A percentile compares a stretch with the other conserved stretches of the same genome.
Conservation (phyloP, 768 basidiomycete genomes). For the Hemileccinum impolitum region DNA sequence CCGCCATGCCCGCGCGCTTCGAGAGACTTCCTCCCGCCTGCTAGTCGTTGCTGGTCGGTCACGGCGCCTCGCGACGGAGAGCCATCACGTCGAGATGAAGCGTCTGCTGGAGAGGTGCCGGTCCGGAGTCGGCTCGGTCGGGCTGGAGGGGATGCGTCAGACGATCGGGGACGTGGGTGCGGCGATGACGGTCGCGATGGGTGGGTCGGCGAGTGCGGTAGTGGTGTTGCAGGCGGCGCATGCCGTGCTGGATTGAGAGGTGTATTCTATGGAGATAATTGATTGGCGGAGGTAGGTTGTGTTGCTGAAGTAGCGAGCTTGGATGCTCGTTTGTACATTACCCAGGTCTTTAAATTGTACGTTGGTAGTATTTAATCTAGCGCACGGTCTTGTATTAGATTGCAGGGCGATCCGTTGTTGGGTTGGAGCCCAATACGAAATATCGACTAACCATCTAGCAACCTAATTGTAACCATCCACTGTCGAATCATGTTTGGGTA, state of each 20-base stretch:
- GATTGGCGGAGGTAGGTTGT: neutral
- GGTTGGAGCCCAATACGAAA: too few species aligned
- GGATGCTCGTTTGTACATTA: too few species aligned
- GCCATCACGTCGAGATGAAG: slow-evolving; percentile 69
- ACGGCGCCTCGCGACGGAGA: slow-evolving; percentile 66
- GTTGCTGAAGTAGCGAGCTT: too few species aligned
- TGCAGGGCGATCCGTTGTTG: too few species aligned
- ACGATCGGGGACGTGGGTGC: slow-evolving; percentile 86
- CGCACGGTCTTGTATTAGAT: too few species aligned
- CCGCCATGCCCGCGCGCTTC: slow-evolving; percentile 35
- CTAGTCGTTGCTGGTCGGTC: slow-evolving; percentile 74
- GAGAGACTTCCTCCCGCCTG: slow-evolving; percentile 38
- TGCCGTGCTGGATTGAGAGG: slow-evolving; percentile 9
- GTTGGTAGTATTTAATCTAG: too few species aligned
- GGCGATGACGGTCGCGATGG: slow-evolving; percentile 60
- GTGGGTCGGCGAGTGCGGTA: slow-evolving; percentile 48
- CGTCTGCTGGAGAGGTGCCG: slow-evolving; percentile 48
- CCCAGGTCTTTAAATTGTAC: too few species aligned
- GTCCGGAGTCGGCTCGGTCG: neutral
- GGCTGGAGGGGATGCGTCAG: slow-evolving; percentile 50
- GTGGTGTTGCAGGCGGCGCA: slow-evolving; percentile 67
- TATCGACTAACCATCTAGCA: too few species aligned
- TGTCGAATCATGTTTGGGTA: too few species aligned
- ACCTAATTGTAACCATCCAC: too few species aligned
- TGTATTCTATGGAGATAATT: too few species aligned